A percentile compares a stretch with the other conserved stretches of the same genome.
phyloP scores from a whole-genome alignment of 2,329 filamentous ascomycete genomes.

The Pestalotiopsis sp. region DNA sequence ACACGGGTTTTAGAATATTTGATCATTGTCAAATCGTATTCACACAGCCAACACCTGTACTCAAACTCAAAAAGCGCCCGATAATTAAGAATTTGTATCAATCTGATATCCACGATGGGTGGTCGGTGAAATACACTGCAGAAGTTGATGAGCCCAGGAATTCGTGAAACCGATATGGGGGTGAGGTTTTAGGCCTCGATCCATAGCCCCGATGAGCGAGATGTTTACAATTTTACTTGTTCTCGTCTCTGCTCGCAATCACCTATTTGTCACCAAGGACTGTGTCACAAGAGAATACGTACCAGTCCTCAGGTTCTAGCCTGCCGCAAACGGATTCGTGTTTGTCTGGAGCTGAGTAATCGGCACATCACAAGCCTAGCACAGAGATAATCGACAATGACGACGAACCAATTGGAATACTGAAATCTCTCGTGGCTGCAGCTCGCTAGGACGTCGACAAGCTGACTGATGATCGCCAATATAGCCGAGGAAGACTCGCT shows the following conservation, averaged over 20 bases:
- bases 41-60: neutral
- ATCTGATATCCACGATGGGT: neutral
- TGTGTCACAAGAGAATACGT: neutral
- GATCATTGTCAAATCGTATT: neutral
- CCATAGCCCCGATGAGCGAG: neutral
- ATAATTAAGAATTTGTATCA: too few relatives aligned
- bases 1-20: neutral
- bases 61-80: too few relatives aligned
- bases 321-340: neutral
- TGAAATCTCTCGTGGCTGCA: neutral
- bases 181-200: neutral
- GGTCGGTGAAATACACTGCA: neutral
- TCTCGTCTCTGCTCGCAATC: too few relatives aligned
- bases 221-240: neutral
- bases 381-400: neutral
- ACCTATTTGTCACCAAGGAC: neutral
- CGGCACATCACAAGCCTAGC: neutral
- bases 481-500: neutral
- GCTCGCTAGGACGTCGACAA: neutral
- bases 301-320: neutral
- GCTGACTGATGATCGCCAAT: neutral
- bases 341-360: neutral
- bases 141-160: too few relatives aligned
- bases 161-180: neutral
- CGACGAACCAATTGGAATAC: neutral